Base-by-base conservation (phyloP, 2,329 filamentous ascomycete species). In the Monilinia fructicola region DNA sequence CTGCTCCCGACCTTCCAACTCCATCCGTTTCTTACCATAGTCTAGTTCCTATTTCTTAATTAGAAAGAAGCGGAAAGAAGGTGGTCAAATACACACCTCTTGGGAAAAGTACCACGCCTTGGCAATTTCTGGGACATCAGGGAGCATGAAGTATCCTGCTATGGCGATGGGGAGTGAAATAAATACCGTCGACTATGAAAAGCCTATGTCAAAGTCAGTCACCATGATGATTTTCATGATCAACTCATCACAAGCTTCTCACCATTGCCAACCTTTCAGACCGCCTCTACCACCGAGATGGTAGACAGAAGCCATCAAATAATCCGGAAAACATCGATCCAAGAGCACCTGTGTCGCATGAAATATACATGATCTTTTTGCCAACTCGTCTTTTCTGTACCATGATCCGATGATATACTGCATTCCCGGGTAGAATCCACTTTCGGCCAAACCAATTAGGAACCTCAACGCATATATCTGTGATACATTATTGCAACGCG, bases 331-430 rank as follows among this genome's bases (percentile, higher is more conserved):
- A 80, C 77, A 81, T 78, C 3, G 70, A 63, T 0, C 85, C 85
- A 0, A 84, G 82, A 54, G 87, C 81, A 14, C 84, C 85, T 23
- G 81, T 83, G 81, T 83, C 4, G 85, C 80, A 75, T 87, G 87
- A 12, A 84, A 85, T 0, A 88, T 81, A 74, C 87, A 85, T 28
- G 79, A 78, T 63, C 82, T 81, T 0, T 82, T 87, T 12, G 68
- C 71, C 4, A 74, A 68, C 46, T 75, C 73, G 10, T 69, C 64
- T 2, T 68, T 69, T 3, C 67, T 71, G 71, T 87, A 87, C 85
- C 85, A 87, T 0, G 81, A 82, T 1, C 85, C 84, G 0, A 87
- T 78, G 59, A 87, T 69, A 82, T 74, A 87, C 69, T 86, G 83
- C 0, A 83, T 79, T 10, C 83, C 83, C 4, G 84, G 82, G 65